A percentile compares a stretch with the other conserved stretches of the same genome.
Evolutionary conservation across 257 asterid genomes (phyloP).

Genomic region (Scutellaria minor): DNA sequence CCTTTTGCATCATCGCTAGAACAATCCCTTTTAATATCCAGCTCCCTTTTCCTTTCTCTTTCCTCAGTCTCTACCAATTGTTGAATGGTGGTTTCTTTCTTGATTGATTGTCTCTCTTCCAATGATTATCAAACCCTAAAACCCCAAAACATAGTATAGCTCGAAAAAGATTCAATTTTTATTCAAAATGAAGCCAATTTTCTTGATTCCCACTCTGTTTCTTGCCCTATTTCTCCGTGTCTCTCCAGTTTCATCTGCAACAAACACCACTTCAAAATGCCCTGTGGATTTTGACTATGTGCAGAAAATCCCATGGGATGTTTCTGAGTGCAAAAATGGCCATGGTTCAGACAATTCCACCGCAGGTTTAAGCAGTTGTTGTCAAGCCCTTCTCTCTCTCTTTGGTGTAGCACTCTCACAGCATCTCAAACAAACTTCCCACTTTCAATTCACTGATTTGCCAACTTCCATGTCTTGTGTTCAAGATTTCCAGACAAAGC

Average conservation of each 20-base stretch:
- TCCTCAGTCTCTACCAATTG: background rate
- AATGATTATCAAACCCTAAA: constrained; percentile 31
- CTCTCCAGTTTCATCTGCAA: constrained; percentile 34
- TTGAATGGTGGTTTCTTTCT: constrained; percentile 5
- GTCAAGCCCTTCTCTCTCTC: constrained; percentile 78
- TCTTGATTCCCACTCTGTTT: constrained; percentile 42
- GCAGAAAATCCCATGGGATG: constrained; percentile 64
- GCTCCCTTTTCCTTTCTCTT: constrained; percentile 25
- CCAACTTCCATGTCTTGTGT: constrained; percentile 81
- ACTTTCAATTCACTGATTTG: constrained; percentile 61
- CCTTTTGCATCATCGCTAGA: constrained; percentile 23
- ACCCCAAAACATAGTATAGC: background rate
- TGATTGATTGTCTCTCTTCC: constrained; percentile 3
- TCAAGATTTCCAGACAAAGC: constrained; percentile 61
- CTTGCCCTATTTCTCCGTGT: constrained; percentile 24
- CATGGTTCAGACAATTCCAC: constrained; percentile 29
- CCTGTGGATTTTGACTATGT: constrained; percentile 76
- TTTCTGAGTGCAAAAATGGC: constrained; percentile 53
- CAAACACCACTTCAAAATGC: constrained; percentile 47
- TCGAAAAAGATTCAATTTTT: background rate
- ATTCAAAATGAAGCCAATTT: constrained; percentile 38
- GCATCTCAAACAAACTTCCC: constrained; percentile 58
- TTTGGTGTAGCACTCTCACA: constrained; percentile 65
- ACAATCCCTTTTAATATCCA: background rate
- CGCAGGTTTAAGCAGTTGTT: constrained; percentile 48